phyloP scores from a whole-genome alignment of 73 alveolate genomes.

The Paramecium pentaurelia region DNA sequence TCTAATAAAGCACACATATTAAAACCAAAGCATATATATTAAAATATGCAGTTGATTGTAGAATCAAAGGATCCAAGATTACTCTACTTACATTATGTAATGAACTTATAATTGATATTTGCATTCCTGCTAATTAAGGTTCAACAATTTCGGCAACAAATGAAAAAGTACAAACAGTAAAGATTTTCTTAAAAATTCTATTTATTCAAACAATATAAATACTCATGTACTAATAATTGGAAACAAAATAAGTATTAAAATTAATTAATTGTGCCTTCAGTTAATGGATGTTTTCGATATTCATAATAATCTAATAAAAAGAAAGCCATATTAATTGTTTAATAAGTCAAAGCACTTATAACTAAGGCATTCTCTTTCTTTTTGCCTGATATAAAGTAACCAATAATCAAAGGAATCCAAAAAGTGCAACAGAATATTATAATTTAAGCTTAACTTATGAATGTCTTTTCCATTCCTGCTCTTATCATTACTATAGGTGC shows the following conservation, averaged over 20 bases:
- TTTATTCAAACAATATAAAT: neutral
- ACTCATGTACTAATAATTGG: neutral
- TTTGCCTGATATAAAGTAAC: constrained; percentile 19
- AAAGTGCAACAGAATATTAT: neutral
- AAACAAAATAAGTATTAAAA: constrained; percentile 1
- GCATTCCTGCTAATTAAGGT: constrained; percentile 38
- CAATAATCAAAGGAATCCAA: neutral
- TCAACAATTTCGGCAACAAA: constrained; percentile 28
- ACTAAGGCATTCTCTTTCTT: neutral
- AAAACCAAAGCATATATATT: neutral
- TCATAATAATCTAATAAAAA: neutral
- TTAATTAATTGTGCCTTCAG: neutral
- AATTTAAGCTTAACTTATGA: neutral
- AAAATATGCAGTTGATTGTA: neutral
- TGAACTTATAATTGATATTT: neutral
- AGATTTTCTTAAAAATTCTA: constrained; percentile 11
- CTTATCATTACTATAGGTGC: constrained; percentile 18
- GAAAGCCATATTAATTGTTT: constrained; percentile 3
- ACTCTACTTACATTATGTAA: neutral
- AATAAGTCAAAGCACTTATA: neutral
- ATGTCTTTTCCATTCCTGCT: neutral
- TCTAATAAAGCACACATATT: neutral
- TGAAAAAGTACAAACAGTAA: neutral
- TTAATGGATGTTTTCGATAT: neutral
- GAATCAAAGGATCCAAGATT: neutral